Base-by-base conservation (phyloP, 768 basidiomycete species). In the Hygrophorus pudorinus region DNA sequence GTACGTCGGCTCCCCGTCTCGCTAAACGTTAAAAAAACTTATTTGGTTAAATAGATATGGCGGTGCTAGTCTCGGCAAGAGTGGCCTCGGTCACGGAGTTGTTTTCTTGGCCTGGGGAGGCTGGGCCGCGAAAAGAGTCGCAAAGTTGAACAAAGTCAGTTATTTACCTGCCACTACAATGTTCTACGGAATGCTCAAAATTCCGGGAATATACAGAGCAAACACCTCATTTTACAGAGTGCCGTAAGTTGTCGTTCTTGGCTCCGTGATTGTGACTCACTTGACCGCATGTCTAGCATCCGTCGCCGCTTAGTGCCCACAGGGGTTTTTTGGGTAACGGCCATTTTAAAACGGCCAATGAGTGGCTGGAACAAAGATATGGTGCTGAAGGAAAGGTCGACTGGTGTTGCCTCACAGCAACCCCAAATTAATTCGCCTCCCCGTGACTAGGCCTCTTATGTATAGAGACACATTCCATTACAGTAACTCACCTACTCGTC, bases 21-120 rank as follows among this genome's bases (percentile, higher is more conserved):
- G 63, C 71, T 20, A 56, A 46, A 27, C 20, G 46, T 24, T 24
- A 24, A 24, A 24, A 24, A 24, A 24, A 7, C 24, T 24, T 3
- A 24, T 24, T 24, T 24, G 24, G 24, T 24, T 24, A 24, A 24
- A 24, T 24, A 24, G 24, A 7, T 24, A 24, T n/a, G 57, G 51
- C 42, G 56, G 55, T 14, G 58, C 46, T 35, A 51, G 56, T 46
- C 59, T 68, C 51, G 63, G 62, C 40, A 56, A 50, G 17, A 64
- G 58, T 47, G 83, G 81, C 20, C 57, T 74, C 43, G 79, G 84
- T 48, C 76, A 81, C 4, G 87, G 91, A 12, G 65, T 72, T 37
- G 70, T 72, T 17, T 92, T 97, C 59, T 73, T 97, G 54, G 87
- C 87, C 5, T 96, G 92, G 91, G 92, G 93, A 7, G 71, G 77